Evolutionary conservation across 495 filamentous ascomycete species (phyloP).

Genomic region (Staphylotrichum tortipilum): DNA sequence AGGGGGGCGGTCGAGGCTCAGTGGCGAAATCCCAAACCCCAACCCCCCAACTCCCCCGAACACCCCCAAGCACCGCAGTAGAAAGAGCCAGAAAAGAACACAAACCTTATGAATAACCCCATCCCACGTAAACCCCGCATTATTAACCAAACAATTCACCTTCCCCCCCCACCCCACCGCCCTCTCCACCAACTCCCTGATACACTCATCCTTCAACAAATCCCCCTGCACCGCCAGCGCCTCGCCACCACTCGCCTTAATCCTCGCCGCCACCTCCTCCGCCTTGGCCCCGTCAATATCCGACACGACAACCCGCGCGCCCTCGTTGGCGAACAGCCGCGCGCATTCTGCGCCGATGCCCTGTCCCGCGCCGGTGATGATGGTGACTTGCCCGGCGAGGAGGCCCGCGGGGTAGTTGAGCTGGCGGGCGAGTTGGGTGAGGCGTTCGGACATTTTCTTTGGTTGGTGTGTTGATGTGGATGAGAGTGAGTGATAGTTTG

Average conservation of each 20-base stretch:
- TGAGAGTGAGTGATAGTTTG: neutral
- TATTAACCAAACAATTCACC: constrained; percentile 83
- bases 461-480: neutral
- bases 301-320: constrained; percentile 71
- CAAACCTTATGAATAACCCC: constrained; percentile 86
- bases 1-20: no score
- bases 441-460: constrained; percentile 45
- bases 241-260: constrained; percentile 55
- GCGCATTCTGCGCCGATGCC: constrained; percentile 83
- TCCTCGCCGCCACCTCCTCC: constrained; percentile 49
- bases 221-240: constrained; percentile 68
- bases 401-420: constrained; percentile 73
- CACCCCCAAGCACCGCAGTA: no score
- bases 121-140: constrained; percentile 84
- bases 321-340: constrained; percentile 73
- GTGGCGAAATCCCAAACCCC: no score
- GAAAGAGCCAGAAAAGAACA: neutral
- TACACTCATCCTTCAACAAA: constrained; percentile 56
- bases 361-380: constrained; percentile 81
- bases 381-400: constrained; percentile 70
- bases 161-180: constrained; percentile 79
- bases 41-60: no score
- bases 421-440: constrained; percentile 62
- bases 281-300: constrained; percentile 73
- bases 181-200: constrained; percentile 59